Evolutionary conservation across 2,329 filamentous ascomycete genomes (phyloP), one percentile per base, ranked within the genome.

Genomic region (Cadophora sp.): DNA sequence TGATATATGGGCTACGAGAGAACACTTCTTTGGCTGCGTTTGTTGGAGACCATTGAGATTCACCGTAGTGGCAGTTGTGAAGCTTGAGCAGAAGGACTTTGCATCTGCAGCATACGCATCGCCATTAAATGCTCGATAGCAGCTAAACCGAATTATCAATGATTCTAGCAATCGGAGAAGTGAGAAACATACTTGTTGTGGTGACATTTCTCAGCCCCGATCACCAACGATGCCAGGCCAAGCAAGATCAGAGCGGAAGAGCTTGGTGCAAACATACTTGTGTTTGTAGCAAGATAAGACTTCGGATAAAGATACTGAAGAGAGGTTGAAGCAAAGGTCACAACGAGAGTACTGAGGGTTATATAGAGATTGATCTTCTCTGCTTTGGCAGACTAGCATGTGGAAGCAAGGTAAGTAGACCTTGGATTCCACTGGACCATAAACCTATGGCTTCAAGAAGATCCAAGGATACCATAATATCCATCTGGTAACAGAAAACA

Each of bases 81-180:
- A 72, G 30, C 56, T 61, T 0, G 68, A 68, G 30, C 66, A 70
- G 61, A 65, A 70, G 5, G 65, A 68, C n/a, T 59, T 30, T 8
- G 68, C 68, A 24, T 51, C 48, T 13, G 39, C 45, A 14, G 64
- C 59, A 47, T 65, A 58, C 13, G 33, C 47, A 67, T 65, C 64
- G 47, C 68, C 66, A 62, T 72, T 72, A 56, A 72, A 70, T 22
- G 65, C 68, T 61, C 68, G 63, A 24, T 68, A 62, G 43, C 70
- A 70, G 33, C 68, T 70, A 53, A 9, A 9, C 11, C 30, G 16
- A n/a, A 13, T 64, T 27, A 64, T 55, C 30, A 50, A 39, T 13
- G 16, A 36, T 1, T 7, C 1, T 39, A 1, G 11, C 8, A 16
- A 1, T 11, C 16, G 13, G 16, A n/a, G 13, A 41, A 4, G 14